Conservation (phyloP, 345 rosid genomes). For the Limnanthes douglasii region DNA sequence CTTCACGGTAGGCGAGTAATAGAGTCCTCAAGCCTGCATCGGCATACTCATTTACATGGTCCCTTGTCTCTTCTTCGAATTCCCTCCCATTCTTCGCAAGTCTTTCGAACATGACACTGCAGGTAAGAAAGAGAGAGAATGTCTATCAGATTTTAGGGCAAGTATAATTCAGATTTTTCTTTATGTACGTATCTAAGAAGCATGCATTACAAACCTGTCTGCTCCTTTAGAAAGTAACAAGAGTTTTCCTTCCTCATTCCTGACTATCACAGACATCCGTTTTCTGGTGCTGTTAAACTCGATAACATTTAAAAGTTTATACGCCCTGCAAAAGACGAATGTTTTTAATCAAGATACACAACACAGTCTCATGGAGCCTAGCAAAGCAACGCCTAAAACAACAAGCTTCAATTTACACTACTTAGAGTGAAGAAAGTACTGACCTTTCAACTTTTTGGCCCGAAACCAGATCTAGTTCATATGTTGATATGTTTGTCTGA, state of each 20-base stretch:
- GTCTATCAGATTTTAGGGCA: neutral
- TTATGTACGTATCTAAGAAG: constrained; percentile 3
- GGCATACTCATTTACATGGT: constrained; percentile 78
- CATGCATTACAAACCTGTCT: constrained; percentile 55
- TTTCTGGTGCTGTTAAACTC: constrained; percentile 50
- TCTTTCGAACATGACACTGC: constrained; percentile 88
- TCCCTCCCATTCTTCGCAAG: constrained; percentile 45
- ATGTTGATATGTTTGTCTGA: constrained; percentile 44
- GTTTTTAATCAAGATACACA: no score
- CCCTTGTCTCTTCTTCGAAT: constrained; percentile 54
- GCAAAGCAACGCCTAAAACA: no score
- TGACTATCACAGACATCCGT: constrained; percentile 88
- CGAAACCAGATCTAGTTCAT: constrained; percentile 36
- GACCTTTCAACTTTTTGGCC: constrained; percentile 66
- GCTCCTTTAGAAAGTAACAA: constrained; percentile 90
- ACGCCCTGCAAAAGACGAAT: constrained; percentile 48
- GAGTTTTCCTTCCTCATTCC: constrained; percentile 53
- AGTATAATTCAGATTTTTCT: neutral
- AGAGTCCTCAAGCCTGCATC: constrained; percentile 89
- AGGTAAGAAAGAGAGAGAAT: neutral
- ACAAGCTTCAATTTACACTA: no score
- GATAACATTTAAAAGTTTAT: constrained; percentile 49
- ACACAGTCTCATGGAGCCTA: neutral
- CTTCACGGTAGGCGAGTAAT: constrained; percentile 72
- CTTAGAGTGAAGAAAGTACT: constrained; percentile 10